Evolutionary conservation across 2,329 filamentous ascomycete genomes (phyloP), one percentile per base, ranked within the genome.

Genomic region (Sporothrix schenckii): DNA sequence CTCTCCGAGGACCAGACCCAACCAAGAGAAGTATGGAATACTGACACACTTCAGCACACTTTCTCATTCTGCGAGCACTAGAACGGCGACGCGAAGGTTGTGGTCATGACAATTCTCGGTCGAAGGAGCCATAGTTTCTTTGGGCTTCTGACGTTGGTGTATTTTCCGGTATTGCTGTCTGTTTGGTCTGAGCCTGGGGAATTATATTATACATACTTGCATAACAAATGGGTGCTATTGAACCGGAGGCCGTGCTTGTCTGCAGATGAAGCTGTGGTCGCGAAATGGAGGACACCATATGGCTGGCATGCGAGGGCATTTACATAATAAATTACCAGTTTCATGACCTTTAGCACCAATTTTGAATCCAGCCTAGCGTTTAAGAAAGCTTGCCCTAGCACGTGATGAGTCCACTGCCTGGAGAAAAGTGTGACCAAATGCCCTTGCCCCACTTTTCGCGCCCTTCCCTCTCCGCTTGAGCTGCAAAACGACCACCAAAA

Each of bases 21-120:
- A 16, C 3, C 11, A 14, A 60, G 7, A 3, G 24, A 50, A 1
- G 6, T n/a, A 34, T 4, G 7, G n/a, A 56, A 24, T 5, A 56
- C 67, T 69, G n/a, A 69, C 54, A 34, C 19, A 0, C 24, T 7
- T 3, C 11, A 69, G 68, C 19, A 66, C 30, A 60, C 44, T 2
- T 69, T 69, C 16, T 60, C 21, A 4, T 71, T 71, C 30, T 71
- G 70, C 19, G 70, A 69, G 61, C 70, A 71, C 34, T 69, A 69
- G 68, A 7, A 27, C 49, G 4, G 19, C 16, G 16, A 1, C 19
- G 44, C 14, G 0, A 7, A 3, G n/a, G 52, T 10, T 24, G 21
- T 14, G 3, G 2, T 14, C 24, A 7, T 49, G 44, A 2, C 3
- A 14, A 1, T 34, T 34, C 34, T 34, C 6, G 34, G 50, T 11